Evolutionary conservation across 2,329 filamentous ascomycete species (phyloP).

Genomic region (Chaetomium strumarium): DNA sequence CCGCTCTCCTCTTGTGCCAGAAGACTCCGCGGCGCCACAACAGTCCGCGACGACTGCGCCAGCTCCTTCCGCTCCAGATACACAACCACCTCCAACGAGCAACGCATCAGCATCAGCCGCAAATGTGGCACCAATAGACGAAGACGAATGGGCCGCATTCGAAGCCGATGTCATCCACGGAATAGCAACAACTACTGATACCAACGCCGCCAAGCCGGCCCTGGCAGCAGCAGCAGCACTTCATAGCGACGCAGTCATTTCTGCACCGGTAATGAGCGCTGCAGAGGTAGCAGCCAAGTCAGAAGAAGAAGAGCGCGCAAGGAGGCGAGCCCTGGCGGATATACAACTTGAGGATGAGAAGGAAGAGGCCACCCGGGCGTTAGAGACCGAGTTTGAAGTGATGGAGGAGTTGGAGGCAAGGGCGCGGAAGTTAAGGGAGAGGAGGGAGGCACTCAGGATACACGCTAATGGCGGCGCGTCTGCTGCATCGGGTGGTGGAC

Average conservation of each 20-base stretch:
- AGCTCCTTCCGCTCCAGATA: slow-evolving; percentile 15
- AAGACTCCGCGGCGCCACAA: slow-evolving; percentile 18
- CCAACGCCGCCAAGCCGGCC: slow-evolving; percentile 5
- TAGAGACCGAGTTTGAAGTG: slow-evolving; percentile 75
- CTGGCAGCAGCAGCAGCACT: slow-evolving; percentile 10
- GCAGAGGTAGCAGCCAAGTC: slow-evolving; percentile 52
- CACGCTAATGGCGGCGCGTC: slow-evolving; percentile 28
- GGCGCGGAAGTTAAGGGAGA: slow-evolving; percentile 62
- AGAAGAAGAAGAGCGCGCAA: slow-evolving; percentile 45
- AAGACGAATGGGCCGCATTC: slow-evolving; percentile 82
- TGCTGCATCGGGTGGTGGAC: slow-evolving; percentile 14
- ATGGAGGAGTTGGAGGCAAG: slow-evolving; percentile 74
- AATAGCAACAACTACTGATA: slow-evolving; percentile 15
- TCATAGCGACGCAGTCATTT: slow-evolving; percentile 54
- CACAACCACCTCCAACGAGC: not conserved
- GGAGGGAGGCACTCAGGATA: slow-evolving; percentile 55
- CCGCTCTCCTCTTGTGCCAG: slow-evolving; percentile 35
- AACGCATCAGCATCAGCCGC: slow-evolving; percentile 6
- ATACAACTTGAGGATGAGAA: slow-evolving; percentile 57
- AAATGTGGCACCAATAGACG: slow-evolving; percentile 46
- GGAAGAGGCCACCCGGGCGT: slow-evolving; percentile 66
- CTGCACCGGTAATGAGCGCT: slow-evolving; percentile 60
- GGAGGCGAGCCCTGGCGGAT: slow-evolving; percentile 50
- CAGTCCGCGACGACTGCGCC: not conserved
- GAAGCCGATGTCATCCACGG: slow-evolving; percentile 67